These are phyloP conservation scores for Panaeolus cyanescens DNA, from an alignment of 768 basidiomycete genomes.

Conservation along the genomic window DNA sequence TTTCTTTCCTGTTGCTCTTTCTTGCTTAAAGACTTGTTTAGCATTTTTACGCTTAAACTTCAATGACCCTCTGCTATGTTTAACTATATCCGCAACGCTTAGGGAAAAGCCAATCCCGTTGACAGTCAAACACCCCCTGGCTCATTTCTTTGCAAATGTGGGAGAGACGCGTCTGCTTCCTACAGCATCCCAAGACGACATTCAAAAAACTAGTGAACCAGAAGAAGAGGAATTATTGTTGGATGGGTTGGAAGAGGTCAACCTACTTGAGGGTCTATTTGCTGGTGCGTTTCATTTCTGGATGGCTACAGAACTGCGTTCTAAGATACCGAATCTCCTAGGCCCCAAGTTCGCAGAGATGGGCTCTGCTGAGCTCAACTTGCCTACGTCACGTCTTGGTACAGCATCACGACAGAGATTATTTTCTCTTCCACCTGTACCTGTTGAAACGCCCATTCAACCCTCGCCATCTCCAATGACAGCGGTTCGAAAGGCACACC, in stretches of 20 bases:
- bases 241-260: slow-evolving; percentile 55
- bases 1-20: neutral
- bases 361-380: slow-evolving; percentile 34
- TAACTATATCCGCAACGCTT: slow-evolving; percentile 87
- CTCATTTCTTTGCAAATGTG: slow-evolving; percentile 37
- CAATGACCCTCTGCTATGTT: slow-evolving; percentile 74
- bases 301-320: slow-evolving; percentile 13
- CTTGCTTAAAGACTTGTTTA: slow-evolving; percentile 27
- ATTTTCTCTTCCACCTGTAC: slow-evolving; percentile 59
- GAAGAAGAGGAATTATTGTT: slow-evolving; percentile 52
- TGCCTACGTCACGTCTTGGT: slow-evolving; percentile 76
- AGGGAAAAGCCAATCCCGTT: slow-evolving; percentile 68
- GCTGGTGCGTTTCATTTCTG: slow-evolving; percentile 43
- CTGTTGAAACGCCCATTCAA: slow-evolving; percentile 40
- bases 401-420: slow-evolving; percentile 65
- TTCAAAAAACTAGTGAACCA: slow-evolving; percentile 32
- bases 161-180: slow-evolving; percentile 38
- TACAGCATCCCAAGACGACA: slow-evolving; percentile 30
- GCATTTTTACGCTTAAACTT: slow-evolving; percentile 75
- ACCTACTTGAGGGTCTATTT: slow-evolving; percentile 60
- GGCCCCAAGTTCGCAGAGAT: slow-evolving; percentile 47
- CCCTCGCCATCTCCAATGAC: slow-evolving; percentile 55
- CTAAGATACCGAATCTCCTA: neutral
- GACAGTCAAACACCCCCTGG: slow-evolving; percentile 45
- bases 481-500: slow-evolving; percentile 47